Conservation (phyloP, 192 early-diverging fungal species). For the Umbelopsis sp. region DNA sequence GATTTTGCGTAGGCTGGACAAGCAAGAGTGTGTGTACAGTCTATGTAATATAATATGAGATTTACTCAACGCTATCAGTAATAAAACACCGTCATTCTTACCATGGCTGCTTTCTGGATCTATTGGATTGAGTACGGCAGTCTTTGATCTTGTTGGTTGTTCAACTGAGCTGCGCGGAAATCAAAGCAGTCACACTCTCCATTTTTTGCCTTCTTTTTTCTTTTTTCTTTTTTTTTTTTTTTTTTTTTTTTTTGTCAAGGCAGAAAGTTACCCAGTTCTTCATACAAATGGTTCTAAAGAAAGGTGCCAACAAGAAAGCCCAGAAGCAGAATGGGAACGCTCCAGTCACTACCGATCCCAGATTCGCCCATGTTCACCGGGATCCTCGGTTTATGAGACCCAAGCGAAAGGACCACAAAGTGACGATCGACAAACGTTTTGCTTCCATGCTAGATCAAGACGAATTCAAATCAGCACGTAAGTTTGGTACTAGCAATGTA, state of each 20-base stretch:
- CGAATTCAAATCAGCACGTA: slow-evolving; percentile 57
- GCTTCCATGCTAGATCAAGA: slow-evolving; percentile 75
- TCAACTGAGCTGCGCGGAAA: not conserved
- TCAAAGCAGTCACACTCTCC: not conserved
- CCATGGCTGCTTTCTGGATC: not conserved
- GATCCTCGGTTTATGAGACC: slow-evolving; percentile 81
- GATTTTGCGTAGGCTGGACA: not conserved
- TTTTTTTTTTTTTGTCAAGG: not conserved
- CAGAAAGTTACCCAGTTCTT: not conserved
- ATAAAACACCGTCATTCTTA: not conserved
- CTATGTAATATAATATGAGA: not conserved
- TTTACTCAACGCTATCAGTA: not conserved
- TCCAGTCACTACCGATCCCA: slow-evolving; percentile 60
- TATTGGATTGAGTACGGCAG: not conserved
- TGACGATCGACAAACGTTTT: slow-evolving; percentile 90
- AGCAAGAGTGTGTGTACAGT: slow-evolving; percentile 26
- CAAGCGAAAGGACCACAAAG: slow-evolving; percentile 79
- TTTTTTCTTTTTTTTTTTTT: not conserved
- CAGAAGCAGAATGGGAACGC: not conserved
- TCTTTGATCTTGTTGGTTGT: not conserved
- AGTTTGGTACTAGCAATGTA: slow-evolving; percentile 4
- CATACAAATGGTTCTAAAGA: slow-evolving; percentile 10
- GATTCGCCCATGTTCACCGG: slow-evolving; percentile 76
- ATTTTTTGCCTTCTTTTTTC: not conserved
- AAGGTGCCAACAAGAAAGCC: slow-evolving; percentile 3